These are phyloP conservation scores for Cyclostephanos invisitatus DNA, from an alignment of 108 stramenopile species.

Conservation along the genomic window DNA sequence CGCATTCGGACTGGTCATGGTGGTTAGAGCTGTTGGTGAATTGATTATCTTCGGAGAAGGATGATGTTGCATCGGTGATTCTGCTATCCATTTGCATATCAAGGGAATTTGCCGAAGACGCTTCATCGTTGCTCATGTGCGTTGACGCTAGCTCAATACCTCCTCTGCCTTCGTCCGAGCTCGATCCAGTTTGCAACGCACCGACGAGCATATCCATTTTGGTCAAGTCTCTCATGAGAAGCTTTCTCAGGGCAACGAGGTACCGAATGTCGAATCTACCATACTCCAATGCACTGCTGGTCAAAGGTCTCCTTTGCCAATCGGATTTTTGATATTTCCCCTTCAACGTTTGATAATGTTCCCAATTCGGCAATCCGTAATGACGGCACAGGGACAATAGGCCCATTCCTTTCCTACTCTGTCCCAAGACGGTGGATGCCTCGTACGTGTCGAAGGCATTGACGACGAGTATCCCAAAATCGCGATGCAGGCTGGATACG, in stretches of 20 bases:
- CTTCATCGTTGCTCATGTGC: conserved; percentile 11
- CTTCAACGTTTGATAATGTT: conserved; percentile 67
- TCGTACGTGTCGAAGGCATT: conserved; percentile 95
- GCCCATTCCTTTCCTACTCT: conserved; percentile 43
- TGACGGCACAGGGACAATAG: conserved; percentile 65
- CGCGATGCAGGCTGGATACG: conserved; percentile 85
- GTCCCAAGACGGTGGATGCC: conserved; percentile 58
- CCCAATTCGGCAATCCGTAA: conserved; percentile 63
- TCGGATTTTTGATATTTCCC: conserved; percentile 82
- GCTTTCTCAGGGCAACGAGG: conserved; percentile 63
- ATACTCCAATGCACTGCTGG: conserved; percentile 83
- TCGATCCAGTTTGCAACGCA: conserved; percentile 13
- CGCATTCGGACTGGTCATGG: conserved; percentile 4
- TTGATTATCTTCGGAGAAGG: conserved; percentile 18
- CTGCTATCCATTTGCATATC: conserved; percentile 12
- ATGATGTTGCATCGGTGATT: conserved; percentile 11
- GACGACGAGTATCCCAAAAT: conserved; percentile 92
- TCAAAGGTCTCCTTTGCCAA: conserved; percentile 90
- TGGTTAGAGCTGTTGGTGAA: background rate
- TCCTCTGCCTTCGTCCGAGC: conserved; percentile 8
- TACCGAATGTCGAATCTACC: conserved; percentile 84
- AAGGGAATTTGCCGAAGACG: background rate
- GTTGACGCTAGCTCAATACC: conserved; percentile 5
- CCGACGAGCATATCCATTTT: conserved; percentile 39
- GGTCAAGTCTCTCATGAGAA: conserved; percentile 80